Conservation (phyloP, 176 grass and related monocot genomes). For the Elaeis guineensis region DNA sequence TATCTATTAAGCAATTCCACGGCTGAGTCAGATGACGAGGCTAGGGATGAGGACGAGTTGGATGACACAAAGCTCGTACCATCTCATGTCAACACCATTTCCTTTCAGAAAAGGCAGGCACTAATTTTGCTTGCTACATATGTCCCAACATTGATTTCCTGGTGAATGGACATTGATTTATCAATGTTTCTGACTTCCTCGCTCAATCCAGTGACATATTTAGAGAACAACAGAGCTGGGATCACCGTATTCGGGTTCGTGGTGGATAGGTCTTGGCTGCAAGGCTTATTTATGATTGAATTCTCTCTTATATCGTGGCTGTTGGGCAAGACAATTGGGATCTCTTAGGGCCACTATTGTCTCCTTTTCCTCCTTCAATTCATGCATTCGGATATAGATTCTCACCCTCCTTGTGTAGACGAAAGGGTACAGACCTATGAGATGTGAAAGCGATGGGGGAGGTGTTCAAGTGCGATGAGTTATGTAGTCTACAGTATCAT, state of each 20-base stretch:
- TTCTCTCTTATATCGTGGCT: conserved; percentile 87
- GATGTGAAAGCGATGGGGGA: no score
- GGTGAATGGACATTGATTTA: no score
- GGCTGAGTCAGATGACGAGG: conserved; percentile 1
- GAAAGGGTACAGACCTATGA: no score
- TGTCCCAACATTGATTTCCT: no score
- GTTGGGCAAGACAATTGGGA: conserved; percentile 73
- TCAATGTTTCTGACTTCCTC: no score
- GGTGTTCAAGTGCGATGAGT: no score
- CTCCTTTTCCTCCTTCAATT: no score
- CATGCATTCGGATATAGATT: no score
- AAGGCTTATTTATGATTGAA: conserved; percentile 78
- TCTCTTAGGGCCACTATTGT: background rate
- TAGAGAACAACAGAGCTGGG: conserved; percentile 85
- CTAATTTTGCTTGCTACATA: background rate
- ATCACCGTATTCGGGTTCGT: conserved; percentile 82
- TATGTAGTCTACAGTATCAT: no score
- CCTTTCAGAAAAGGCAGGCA: conserved; percentile 85
- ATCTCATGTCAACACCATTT: conserved; percentile 38
- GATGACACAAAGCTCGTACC: conserved; percentile 27
- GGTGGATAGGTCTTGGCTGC: conserved; percentile 82
- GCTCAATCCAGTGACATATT: conserved; percentile 74
- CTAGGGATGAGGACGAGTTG: conserved; percentile 35
- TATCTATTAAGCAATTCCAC: background rate
- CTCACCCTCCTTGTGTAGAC: no score